These are phyloP conservation scores for Thalassiosira livingstoniorum DNA, from an alignment of 352 stramenopile species.

Conservation along the genomic window DNA sequence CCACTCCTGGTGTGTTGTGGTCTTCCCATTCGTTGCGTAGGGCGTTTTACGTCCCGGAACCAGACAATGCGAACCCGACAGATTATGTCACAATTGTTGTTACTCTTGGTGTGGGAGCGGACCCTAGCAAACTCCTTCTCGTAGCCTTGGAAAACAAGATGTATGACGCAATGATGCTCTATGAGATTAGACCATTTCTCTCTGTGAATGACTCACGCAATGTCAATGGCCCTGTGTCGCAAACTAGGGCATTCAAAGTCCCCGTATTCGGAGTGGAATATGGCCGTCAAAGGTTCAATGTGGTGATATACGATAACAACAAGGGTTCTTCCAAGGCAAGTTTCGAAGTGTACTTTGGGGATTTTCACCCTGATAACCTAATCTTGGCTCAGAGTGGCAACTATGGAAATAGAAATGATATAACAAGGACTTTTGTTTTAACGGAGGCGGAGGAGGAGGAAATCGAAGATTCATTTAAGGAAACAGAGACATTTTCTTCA, in stretches of 20 bases:
- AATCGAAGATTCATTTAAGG: too few species aligned
- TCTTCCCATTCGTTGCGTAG: slow-evolving; percentile 35
- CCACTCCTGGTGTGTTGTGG: slow-evolving; percentile 50
- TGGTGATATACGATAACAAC: slow-evolving; percentile 52
- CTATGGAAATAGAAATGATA: slow-evolving; percentile 43
- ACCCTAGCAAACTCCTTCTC: slow-evolving; percentile 41
- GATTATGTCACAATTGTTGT: slow-evolving; percentile 46
- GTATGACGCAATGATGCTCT: slow-evolving; percentile 49
- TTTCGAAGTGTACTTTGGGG: slow-evolving; percentile 52
- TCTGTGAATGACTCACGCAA: slow-evolving; percentile 13
- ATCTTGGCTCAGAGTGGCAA: slow-evolving; percentile 42
- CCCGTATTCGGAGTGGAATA: slow-evolving; percentile 53
- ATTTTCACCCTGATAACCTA: slow-evolving; percentile 24
- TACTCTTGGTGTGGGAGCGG: slow-evolving; percentile 35
- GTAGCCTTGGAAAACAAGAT: slow-evolving; percentile 47
- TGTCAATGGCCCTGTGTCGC: background rate
- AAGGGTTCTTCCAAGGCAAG: slow-evolving; percentile 17
- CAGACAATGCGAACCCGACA: slow-evolving; percentile 9
- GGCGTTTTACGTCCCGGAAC: slow-evolving; percentile 38
- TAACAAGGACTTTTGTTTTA: slow-evolving; percentile 47
- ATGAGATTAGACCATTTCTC: slow-evolving; percentile 46
- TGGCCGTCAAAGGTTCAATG: slow-evolving; percentile 42
- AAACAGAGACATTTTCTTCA: too few species aligned
- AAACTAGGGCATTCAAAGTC: slow-evolving; percentile 40
- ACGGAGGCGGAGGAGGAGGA: too few species aligned